Conservation (phyloP, 345 rosid genomes). For the Eutrema yunnanense region DNA sequence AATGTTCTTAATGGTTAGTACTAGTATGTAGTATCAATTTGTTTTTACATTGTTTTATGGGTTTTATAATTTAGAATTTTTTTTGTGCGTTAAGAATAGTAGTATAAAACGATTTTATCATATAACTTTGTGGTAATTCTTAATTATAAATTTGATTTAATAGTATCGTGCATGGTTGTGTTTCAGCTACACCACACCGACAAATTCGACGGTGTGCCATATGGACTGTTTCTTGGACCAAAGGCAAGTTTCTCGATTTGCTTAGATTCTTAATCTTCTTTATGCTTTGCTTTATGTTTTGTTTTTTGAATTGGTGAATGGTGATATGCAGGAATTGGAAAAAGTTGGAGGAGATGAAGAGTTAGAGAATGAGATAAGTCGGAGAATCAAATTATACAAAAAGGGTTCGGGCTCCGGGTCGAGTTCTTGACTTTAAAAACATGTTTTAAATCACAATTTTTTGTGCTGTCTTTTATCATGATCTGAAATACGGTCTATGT, state of each 20-base stretch:
- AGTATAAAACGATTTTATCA: neutral
- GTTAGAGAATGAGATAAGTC: constrained; percentile 60
- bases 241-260: constrained; percentile 35
- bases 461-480: neutral
- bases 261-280: neutral
- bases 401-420: constrained; percentile 21
- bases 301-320: neutral
- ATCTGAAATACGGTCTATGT: neutral
- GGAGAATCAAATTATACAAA: constrained; percentile 48
- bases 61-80: no score
- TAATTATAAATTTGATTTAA: neutral
- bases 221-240: constrained; percentile 89
- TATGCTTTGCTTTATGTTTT: neutral
- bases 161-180: neutral
- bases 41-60: neutral
- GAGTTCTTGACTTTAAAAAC: constrained; percentile 11
- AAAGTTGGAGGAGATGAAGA: constrained; percentile 77
- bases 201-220: constrained; percentile 83
- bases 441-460: neutral
- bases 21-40: neutral
- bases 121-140: neutral
- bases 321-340: constrained; percentile 56
- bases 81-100: no score
- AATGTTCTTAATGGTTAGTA: neutral
- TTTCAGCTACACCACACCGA: constrained; percentile 82